phyloP scores from a whole-genome alignment of 208 protist genomes.

The Trichomonas gallinae region DNA sequence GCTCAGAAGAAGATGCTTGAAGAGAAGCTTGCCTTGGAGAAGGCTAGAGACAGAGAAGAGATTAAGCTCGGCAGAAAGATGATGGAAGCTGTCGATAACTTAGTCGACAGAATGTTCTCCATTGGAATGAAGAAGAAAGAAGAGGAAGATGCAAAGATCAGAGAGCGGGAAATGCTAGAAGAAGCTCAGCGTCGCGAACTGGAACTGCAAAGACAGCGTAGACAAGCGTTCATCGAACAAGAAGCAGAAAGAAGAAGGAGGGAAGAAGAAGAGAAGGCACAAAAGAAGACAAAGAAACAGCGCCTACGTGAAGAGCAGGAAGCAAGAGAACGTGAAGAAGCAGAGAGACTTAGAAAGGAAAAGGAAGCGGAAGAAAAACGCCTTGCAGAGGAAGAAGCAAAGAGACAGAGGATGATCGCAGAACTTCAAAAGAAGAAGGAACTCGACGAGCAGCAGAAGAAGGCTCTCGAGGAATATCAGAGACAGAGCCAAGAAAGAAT shows the following conservation, averaged over 20 bases:
- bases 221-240: background rate
- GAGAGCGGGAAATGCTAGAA: no score
- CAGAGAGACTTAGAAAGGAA: background rate
- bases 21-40: background rate
- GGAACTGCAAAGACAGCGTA: background rate
- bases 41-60: background rate
- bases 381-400: background rate
- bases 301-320: background rate
- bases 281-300: background rate
- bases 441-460: background rate
- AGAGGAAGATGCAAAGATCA: no score
- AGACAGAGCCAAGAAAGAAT: background rate
- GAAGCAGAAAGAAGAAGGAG: background rate
- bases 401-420: background rate
- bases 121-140: background rate
- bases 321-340: background rate
- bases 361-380: background rate
- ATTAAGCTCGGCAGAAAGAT: background rate
- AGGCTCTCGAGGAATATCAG: background rate
- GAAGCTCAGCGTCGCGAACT: no score
- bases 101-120: background rate
- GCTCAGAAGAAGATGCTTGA: background rate
- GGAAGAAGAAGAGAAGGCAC: background rate
- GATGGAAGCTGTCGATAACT: no score
- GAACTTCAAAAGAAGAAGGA: background rate